Conservation (phyloP, 129 eudicot genomes). For the Tagetes erecta region DNA sequence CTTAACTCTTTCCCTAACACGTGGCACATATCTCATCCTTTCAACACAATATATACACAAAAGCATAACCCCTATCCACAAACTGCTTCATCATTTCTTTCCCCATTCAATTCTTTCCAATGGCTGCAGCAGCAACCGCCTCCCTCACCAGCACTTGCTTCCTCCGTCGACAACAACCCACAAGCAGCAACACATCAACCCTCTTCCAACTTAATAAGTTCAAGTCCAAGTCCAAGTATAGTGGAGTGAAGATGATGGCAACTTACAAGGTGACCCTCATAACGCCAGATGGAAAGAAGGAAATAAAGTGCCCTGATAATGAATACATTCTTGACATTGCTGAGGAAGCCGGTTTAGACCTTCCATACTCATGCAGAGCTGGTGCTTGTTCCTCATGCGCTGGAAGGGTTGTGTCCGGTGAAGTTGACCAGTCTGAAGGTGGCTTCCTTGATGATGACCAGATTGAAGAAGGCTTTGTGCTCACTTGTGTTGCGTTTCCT, state of each 20-base stretch:
- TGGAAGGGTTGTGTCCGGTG: conserved; percentile 56
- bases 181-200: neutral
- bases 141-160: conserved; percentile 39
- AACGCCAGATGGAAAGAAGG: conserved; percentile 59
- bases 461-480: conserved; percentile 57
- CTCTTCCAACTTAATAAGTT: conserved; percentile 41
- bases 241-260: conserved; percentile 55
- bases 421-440: conserved; percentile 60
- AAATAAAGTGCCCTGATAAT: conserved; percentile 51
- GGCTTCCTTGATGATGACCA: conserved; percentile 68
- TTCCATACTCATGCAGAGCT: conserved; percentile 85
- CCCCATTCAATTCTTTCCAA: too few species aligned
- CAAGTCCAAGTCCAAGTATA: conserved; percentile 2
- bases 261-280: conserved; percentile 59
- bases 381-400: conserved; percentile 87
- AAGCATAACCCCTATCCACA: too few species aligned
- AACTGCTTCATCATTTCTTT: too few species aligned
- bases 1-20: too few species aligned
- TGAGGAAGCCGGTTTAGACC: conserved; percentile 42
- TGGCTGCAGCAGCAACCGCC: conserved; percentile 42
- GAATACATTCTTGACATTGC: conserved; percentile 60
- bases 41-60: too few species aligned
- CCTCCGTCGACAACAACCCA: conserved; percentile 24
- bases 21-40: too few species aligned
- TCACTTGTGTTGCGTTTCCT: conserved; percentile 77